phyloP scores from a whole-genome alignment of 2,329 filamentous ascomycete genomes.

The Arthrobotrys conoides region DNA sequence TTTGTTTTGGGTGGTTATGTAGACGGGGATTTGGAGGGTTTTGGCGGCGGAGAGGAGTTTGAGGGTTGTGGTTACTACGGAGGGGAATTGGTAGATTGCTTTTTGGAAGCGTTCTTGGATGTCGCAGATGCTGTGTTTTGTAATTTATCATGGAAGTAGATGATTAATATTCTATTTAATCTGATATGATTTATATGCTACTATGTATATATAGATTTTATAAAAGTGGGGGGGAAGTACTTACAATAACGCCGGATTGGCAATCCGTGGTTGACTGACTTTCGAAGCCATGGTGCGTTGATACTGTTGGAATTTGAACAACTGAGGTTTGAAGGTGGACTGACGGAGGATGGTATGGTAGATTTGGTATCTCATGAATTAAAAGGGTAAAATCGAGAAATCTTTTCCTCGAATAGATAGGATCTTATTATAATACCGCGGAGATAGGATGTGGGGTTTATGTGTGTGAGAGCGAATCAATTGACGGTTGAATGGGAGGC shows the following conservation, averaged over 20 bases:
- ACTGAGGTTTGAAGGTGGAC: slow-evolving; percentile 12
- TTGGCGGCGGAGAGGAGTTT: slow-evolving; percentile 78
- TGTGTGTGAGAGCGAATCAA: background rate
- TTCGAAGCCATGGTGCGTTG: slow-evolving; percentile 59
- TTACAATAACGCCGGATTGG: slow-evolving; percentile 51
- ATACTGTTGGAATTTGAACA: slow-evolving; percentile 51
- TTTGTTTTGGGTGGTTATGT: slow-evolving; percentile 87
- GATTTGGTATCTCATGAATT: slow-evolving; percentile 48
- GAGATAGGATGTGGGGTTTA: background rate
- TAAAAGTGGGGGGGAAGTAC: background rate
- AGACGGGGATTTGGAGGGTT: slow-evolving; percentile 81
- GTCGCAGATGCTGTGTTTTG: slow-evolving; percentile 83
- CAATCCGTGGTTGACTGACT: slow-evolving; percentile 40
- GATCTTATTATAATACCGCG: background rate
- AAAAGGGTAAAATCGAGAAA: background rate
- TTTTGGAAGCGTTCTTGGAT: slow-evolving; percentile 92
- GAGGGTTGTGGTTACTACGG: slow-evolving; percentile 78
- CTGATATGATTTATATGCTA: too few relatives aligned
- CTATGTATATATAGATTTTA: background rate
- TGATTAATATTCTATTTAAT: too few relatives aligned
- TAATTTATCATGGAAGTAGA: too few relatives aligned
- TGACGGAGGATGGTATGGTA: slow-evolving; percentile 40
- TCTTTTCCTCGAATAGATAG: background rate
- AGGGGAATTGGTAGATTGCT: slow-evolving; percentile 86
- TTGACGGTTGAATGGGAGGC: slow-evolving; percentile 11